Evolutionary conservation across 805 yeast genomes (phyloP), one percentile per base, ranked within the genome.

Genomic region (Yarrowia keelungensis): DNA sequence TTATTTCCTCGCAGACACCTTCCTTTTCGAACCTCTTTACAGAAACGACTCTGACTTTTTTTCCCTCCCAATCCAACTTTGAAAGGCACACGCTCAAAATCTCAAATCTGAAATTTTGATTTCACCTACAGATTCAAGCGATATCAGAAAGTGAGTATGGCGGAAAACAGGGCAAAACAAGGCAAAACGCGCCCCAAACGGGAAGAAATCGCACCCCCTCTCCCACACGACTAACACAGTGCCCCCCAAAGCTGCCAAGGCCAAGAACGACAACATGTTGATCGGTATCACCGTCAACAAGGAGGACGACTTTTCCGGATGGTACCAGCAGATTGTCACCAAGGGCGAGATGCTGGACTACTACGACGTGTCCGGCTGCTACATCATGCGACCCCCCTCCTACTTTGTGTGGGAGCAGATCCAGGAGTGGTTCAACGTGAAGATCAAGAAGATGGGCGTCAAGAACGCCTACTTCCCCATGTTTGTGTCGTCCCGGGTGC

Each of bases 341-440:
- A 95, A 95, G 82, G 97, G 97, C 81, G 99, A 95, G 81, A 91
- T 96, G 97, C 85, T 95, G 75, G 99, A 96, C 79, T 95, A 95
- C 84, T 95, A 95, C 78, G 99, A 96, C 78, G 98, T 95, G 65
- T 92, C 98, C 66, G 99, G 99, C 75, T 95, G 99, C 84, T 95
- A 95, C 80, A 95, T 95, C 76, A 83, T 95, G 84, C 89, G 98
- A 81, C 99, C 99, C 69, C 90, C 93, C 74, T 93, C 98, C 10
- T 95, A 92, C 80, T 82, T 88, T 70, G 87, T 95, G 70, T 95
- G 99, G 99, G 99, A 95, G 83, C 81, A 84, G 71, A 94, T 95
- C 76, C 98, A 93, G 82, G 83, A 81, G 74, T 95, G 88, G 88
- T 94, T 95, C 78, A 90, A 95, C 80, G 81, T 74, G 35, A 82